These are phyloP conservation scores for Datura wrightii DNA, from an alignment of 257 asterid species.

Conservation along the genomic window DNA sequence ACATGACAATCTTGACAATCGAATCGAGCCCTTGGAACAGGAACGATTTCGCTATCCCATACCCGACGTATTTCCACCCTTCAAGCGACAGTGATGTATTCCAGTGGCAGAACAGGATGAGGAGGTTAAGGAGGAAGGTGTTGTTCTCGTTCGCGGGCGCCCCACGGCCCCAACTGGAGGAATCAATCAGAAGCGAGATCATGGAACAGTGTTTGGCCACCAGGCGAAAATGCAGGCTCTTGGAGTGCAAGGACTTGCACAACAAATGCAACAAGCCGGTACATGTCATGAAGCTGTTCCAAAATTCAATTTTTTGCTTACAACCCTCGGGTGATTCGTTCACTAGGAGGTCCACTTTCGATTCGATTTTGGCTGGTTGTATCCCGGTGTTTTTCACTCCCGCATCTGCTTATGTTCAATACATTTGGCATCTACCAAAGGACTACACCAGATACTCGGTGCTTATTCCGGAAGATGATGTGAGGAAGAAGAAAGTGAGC, in stretches of 20 bases:
- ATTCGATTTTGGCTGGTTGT: conserved; percentile 82
- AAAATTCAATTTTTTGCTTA: conserved; percentile 67
- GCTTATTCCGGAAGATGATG: conserved; percentile 68
- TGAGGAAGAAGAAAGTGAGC: conserved; percentile 54
- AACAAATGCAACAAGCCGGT: conserved; percentile 67
- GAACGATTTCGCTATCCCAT: conserved; percentile 84
- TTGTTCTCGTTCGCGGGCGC: conserved; percentile 78
- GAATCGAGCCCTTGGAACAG: conserved; percentile 87
- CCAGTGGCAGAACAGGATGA: conserved; percentile 65
- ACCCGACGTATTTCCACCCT: conserved; percentile 92
- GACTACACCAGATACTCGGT: conserved; percentile 62
- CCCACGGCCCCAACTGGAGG: conserved; percentile 64
- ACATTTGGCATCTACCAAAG: conserved; percentile 78
- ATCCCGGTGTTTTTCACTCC: conserved; percentile 88
- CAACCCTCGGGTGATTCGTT: conserved; percentile 91
- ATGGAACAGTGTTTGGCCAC: conserved; percentile 67
- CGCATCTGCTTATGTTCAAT: conserved; percentile 79
- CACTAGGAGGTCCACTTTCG: conserved; percentile 80
- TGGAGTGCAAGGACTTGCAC: conserved; percentile 59
- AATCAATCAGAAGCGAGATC: conserved; percentile 66
- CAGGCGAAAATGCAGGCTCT: conserved; percentile 47
- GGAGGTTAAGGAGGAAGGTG: conserved; percentile 49
- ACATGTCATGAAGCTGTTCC: conserved; percentile 67
- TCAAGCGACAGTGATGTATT: conserved; percentile 51
- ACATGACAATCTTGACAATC: conserved; percentile 72